Conservation (phyloP, 2,329 filamentous ascomycete species). For the Monosporascus sp. region DNA sequence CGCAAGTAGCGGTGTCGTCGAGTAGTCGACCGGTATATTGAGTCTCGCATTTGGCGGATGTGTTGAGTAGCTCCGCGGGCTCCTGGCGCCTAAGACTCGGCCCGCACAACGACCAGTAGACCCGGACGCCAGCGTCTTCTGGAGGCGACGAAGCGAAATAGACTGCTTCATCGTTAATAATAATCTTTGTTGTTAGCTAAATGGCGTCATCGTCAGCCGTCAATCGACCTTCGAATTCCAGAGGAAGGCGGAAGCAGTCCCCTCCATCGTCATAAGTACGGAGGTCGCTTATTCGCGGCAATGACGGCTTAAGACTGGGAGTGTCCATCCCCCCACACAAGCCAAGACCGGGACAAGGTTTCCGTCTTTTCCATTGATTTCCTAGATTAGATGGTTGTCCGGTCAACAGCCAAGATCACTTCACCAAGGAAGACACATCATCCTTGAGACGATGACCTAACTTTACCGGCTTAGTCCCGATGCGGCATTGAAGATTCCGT, state of each 20-base stretch:
- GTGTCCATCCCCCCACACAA: not conserved
- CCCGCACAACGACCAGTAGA: constrained; percentile 2
- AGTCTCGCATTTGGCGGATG: constrained; percentile 59
- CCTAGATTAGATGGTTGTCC: constrained; percentile 35
- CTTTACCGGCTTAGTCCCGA: not conserved
- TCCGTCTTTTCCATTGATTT: no score
- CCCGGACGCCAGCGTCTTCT: constrained; percentile 14
- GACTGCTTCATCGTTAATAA: constrained; percentile 17
- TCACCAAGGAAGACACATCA: not conserved
- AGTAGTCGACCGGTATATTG: constrained; percentile 85
- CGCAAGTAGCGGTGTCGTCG: constrained; percentile 71
- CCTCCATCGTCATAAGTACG: constrained; percentile 15
- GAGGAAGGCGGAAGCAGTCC: constrained; percentile 3
- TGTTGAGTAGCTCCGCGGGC: constrained; percentile 42
- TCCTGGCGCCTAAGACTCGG: constrained; percentile 1
- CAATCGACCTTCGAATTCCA: constrained; percentile 4
- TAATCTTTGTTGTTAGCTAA: constrained; percentile 1
- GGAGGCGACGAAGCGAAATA: constrained; percentile 15
- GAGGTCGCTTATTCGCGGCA: constrained; percentile 24
- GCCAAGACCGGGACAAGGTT: not conserved
- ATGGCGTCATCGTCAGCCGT: constrained; percentile 9
- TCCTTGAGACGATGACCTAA: not conserved
- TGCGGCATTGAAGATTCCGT: constrained; percentile 14
- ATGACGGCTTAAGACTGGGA: constrained; percentile 7
- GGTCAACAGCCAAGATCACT: constrained; percentile 27